These are phyloP conservation scores for Termitomyces sp. DNA, from an alignment of 768 basidiomycete species.

Conservation along the genomic window DNA sequence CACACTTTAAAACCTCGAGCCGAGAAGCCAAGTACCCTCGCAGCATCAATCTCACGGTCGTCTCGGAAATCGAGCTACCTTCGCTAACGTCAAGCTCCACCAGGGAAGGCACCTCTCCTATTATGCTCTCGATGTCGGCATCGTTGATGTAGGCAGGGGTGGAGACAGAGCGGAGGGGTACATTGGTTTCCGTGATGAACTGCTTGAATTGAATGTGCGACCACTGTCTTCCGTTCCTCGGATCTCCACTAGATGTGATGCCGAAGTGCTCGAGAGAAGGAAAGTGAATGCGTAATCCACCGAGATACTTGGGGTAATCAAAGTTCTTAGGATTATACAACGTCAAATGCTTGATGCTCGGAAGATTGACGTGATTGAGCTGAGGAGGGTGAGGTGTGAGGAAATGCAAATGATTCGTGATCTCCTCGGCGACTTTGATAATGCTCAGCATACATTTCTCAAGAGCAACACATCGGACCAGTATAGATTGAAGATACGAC, in stretches of 20 bases:
- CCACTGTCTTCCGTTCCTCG: conserved; percentile 4
- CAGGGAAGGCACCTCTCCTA: conserved; percentile 10
- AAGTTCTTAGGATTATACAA: conserved; percentile 10
- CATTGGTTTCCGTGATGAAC: not conserved
- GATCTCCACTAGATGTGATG: not conserved
- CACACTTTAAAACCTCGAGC: conserved; percentile 8
- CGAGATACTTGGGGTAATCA: conserved; percentile 7
- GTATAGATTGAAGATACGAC: not conserved
- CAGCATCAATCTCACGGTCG: conserved; percentile 9
- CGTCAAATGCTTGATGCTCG: conserved; percentile 6
- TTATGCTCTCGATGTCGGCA: conserved; percentile 7
- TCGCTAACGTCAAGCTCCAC: conserved; percentile 5
- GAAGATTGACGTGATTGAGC: conserved; percentile 1
- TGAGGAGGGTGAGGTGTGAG: not conserved
- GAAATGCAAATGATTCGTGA: not conserved
- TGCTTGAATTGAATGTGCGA: conserved; percentile 5
- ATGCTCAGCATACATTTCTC: conserved; percentile 4
- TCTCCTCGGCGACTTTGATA: not conserved
- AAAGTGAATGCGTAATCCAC: not conserved
- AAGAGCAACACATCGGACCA: conserved; percentile 1
- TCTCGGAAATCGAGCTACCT: conserved; percentile 3
- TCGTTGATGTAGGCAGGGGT: not conserved
- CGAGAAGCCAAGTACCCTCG: conserved; percentile 2
- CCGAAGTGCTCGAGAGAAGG: conserved; percentile 6
- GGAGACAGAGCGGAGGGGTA: not conserved